Evolutionary conservation across 202 grass and related monocot species (phyloP).

Genomic region (Dendrocalamus latiflorus): DNA sequence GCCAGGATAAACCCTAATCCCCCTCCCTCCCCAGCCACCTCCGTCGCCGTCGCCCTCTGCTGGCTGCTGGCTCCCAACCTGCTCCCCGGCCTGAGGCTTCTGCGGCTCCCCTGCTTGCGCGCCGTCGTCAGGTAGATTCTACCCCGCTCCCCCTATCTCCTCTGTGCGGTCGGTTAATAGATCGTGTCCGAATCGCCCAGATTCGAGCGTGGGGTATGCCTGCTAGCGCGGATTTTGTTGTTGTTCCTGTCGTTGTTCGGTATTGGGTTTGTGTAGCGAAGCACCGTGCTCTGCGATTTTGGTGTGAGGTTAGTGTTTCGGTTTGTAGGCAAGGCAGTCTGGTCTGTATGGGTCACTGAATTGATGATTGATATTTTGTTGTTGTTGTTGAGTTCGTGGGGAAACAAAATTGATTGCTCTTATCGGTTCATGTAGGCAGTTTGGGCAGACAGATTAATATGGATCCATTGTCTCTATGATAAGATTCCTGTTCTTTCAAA

Average conservation of each 20-base stretch:
- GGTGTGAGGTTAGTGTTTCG: not conserved
- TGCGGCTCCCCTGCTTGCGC: slow-evolving; percentile 3
- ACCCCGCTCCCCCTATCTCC: not conserved
- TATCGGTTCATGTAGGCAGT: too few species aligned
- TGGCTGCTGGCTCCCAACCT: not conserved
- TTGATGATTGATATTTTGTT: not conserved
- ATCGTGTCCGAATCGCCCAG: not conserved
- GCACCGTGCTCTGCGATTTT: not conserved
- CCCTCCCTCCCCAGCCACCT: not conserved
- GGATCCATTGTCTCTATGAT: not conserved
- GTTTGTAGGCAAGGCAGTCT: not conserved
- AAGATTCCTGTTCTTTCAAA: not conserved
- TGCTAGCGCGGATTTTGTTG: not conserved
- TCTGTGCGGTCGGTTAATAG: not conserved
- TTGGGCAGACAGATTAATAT: too few species aligned
- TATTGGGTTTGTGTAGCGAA: not conserved
- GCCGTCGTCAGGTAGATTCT: not conserved
- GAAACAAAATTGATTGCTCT: not conserved
- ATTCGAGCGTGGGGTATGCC: not conserved
- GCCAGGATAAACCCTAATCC: not conserved
- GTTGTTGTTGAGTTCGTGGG: not conserved
- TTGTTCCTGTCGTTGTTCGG: not conserved
- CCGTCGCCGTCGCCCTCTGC: not conserved
- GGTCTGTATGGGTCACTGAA: not conserved
- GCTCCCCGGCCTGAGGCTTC: not conserved